Conservation (phyloP, 1,284 basidiomycete species). For the Pseudozyma tsukubaensis region DNA sequence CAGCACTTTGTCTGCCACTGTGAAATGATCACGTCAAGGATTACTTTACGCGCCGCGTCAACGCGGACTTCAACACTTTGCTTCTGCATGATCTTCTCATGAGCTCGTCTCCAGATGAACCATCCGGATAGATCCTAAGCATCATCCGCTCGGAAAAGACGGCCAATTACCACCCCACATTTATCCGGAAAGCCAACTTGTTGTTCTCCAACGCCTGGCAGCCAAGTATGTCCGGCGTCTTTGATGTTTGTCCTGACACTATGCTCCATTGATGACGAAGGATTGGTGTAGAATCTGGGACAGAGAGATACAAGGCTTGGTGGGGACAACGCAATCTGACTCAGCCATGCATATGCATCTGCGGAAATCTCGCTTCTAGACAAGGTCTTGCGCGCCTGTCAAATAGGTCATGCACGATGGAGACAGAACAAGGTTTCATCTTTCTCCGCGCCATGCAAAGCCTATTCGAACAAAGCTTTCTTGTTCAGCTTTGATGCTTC, state of each 20-base stretch:
- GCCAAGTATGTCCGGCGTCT: too few relatives aligned
- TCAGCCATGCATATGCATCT: slow-evolving; percentile 2
- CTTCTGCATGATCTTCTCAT: background rate
- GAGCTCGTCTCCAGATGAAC: background rate
- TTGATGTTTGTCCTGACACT: too few relatives aligned
- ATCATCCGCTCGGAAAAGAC: too few relatives aligned
- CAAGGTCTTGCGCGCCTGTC: slow-evolving; percentile 1
- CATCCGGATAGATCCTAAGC: too few relatives aligned
- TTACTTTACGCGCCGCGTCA: background rate
- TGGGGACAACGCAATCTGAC: slow-evolving; percentile 12
- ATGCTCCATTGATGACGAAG: too few relatives aligned
- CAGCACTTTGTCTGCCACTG: too few relatives aligned
- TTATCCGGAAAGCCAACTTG: too few relatives aligned
- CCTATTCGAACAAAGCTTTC: slow-evolving; percentile 24
- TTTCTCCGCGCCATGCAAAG: slow-evolving; percentile 6
- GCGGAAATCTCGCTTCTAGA: slow-evolving; percentile 2
- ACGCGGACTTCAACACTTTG: background rate
- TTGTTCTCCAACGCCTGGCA: too few relatives aligned
- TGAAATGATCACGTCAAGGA: too few relatives aligned
- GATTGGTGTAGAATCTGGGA: too few relatives aligned
- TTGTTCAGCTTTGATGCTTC: background rate
- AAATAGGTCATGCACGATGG: background rate
- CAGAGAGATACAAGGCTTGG: slow-evolving; percentile 2
- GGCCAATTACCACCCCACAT: too few relatives aligned
- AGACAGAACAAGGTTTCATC: too few relatives aligned